Percentiles rank a stretch among this genome's conserved stretches.
Conservation (phyloP, 2,329 filamentous ascomycete species). For the Claviceps cyperi region DNA sequence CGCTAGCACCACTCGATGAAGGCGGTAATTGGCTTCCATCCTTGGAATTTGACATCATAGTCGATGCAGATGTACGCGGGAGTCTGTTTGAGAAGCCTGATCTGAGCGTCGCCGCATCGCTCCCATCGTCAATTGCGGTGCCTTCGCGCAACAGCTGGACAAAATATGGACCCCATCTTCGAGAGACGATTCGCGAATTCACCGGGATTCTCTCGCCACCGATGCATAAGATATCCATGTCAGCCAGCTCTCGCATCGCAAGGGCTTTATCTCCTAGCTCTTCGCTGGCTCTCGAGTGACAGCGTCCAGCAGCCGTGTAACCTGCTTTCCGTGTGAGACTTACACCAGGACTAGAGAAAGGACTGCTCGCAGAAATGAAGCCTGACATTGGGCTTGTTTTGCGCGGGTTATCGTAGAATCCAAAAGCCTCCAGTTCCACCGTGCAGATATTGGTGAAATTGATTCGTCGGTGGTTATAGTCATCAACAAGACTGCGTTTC, state of each 20-base stretch:
- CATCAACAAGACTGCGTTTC: conserved; percentile 85
- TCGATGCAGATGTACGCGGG: conserved; percentile 67
- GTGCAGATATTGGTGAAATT: conserved; percentile 96
- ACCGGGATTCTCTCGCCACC: conserved; percentile 85
- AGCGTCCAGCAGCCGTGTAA: conserved; percentile 59
- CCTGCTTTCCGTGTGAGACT: conserved; percentile 45
- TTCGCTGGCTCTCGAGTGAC: conserved; percentile 63
- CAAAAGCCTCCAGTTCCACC: conserved; percentile 93
- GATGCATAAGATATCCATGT: conserved; percentile 93
- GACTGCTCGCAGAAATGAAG: conserved; percentile 72
- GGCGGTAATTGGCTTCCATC: conserved; percentile 27
- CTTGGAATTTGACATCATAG: conserved; percentile 59
- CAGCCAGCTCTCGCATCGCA: conserved; percentile 67
- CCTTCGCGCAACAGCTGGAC: conserved; percentile 80
- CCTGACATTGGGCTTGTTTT: conserved; percentile 63
- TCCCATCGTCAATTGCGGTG: conserved; percentile 53
- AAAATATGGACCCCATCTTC: conserved; percentile 92
- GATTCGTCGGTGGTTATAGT: conserved; percentile 94
- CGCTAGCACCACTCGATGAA: conserved; percentile 29
- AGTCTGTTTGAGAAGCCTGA: conserved; percentile 43
- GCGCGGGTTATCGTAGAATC: conserved; percentile 89
- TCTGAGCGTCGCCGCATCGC: conserved; percentile 62
- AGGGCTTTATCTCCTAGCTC: conserved; percentile 74
- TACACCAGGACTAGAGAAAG: conserved; percentile 40
- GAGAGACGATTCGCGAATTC: conserved; percentile 76